Evolutionary conservation across 2,329 filamentous ascomycete genomes (phyloP), one percentile per base, ranked within the genome.

Genomic region (Hypoxylon sp.): DNA sequence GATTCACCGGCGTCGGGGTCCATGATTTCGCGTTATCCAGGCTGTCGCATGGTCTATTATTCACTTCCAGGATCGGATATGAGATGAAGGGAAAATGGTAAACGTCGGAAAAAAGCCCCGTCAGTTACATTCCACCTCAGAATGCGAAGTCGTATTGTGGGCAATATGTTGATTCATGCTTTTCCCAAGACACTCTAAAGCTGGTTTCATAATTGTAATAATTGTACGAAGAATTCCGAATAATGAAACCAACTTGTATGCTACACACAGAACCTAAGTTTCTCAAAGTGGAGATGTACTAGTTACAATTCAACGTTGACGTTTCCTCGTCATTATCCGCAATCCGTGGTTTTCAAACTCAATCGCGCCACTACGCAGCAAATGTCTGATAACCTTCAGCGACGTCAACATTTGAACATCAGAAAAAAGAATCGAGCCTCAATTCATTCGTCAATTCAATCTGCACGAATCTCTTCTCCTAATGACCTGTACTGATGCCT

Each of bases 391-490:
- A 60, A 36, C 12, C n/a, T n/a, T n/a, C n/a, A n/a, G n/a, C n/a
- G n/a, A n/a, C n/a, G n/a, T n/a, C n/a, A n/a, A n/a, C n/a, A n/a
- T n/a, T n/a, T n/a, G n/a, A n/a, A n/a, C n/a, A n/a, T n/a, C n/a
- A n/a, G n/a, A n/a, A n/a, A n/a, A n/a, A n/a, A n/a, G n/a, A n/a
- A n/a, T n/a, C 24, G 28, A 33, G 12, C 18, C 38, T 61, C 16
- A 24, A 61, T 65, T 67, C 42, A 49, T 49, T 61, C 36, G 4
- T 40, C 38, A 63, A 60, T 58, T 67, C 67, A 69, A 55, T 69
- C 64, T 69, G 64, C 61, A 61, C 40, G 53, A 50, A 46, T 58
- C 49, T 64, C 36, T 40, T 40, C 44, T 33, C 51, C 64, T 58
- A 46, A 26, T 26, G 30, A 45, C 49, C 16, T 28, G 18, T 32